Percentiles rank a stretch among this genome's conserved stretches.
These are phyloP conservation scores for Sugiyamaella marilandica DNA, from an alignment of 805 yeast genomes.

Conservation along the genomic window DNA sequence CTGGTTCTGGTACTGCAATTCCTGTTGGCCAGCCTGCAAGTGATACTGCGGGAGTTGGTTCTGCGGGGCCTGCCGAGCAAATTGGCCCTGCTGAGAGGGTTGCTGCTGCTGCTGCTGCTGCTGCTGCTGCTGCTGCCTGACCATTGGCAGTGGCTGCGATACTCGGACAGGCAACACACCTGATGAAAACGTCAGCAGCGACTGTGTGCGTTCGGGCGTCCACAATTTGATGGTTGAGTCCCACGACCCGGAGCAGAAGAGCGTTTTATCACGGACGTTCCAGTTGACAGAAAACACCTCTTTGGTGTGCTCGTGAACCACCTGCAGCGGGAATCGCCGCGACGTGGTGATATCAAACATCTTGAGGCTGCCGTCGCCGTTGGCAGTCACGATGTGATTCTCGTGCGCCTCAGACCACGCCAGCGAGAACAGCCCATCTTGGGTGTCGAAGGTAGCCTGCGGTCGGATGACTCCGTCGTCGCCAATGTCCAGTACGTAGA, in stretches of 20 bases:
- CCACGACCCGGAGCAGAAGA: slow-evolving; percentile 82
- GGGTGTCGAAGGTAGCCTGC: slow-evolving; percentile 62
- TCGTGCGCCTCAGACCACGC: slow-evolving; percentile 92
- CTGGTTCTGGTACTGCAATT: not conserved
- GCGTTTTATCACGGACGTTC: slow-evolving; percentile 63
- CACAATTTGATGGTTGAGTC: slow-evolving; percentile 74
- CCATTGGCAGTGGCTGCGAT: slow-evolving; percentile 9
- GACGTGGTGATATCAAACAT: slow-evolving; percentile 61
- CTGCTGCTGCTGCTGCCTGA: slow-evolving; percentile 13
- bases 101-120: slow-evolving; percentile 29
- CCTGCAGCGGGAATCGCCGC: slow-evolving; percentile 26
- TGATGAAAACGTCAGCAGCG: slow-evolving; percentile 17
- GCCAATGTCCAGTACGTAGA: slow-evolving; percentile 64
- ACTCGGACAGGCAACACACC: slow-evolving; percentile 24
- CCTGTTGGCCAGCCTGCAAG: not conserved
- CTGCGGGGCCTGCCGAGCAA: too few relatives aligned
- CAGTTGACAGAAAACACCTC: slow-evolving; percentile 73
- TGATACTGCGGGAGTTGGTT: too few relatives aligned
- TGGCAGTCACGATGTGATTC: slow-evolving; percentile 73
- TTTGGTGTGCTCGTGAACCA: slow-evolving; percentile 59
- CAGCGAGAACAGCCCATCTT: slow-evolving; percentile 83
- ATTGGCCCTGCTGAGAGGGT: too few relatives aligned
- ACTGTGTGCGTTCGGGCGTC: slow-evolving; percentile 23
- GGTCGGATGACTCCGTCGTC: slow-evolving; percentile 53
- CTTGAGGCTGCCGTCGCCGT: slow-evolving; percentile 87